Percentiles rank a stretch among this genome's conserved stretches.
These are phyloP conservation scores for Colletotrichum melonis DNA, from an alignment of 2,329 filamentous ascomycete species.

Conservation along the genomic window DNA sequence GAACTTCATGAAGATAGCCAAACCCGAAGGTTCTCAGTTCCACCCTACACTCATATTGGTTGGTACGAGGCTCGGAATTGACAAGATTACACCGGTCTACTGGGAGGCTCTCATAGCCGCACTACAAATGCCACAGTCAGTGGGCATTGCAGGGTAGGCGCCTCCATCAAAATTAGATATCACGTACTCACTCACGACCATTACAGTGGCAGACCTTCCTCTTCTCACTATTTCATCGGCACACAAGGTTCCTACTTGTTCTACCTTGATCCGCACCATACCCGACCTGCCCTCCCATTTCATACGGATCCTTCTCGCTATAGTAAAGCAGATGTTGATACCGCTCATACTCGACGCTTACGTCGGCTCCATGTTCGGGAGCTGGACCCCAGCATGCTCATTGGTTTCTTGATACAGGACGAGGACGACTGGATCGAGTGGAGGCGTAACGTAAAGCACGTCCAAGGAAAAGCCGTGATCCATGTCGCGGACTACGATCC, in stretches of 20 bases:
- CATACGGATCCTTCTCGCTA: slow-evolving; percentile 68
- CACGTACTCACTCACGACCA: slow-evolving; percentile 9
- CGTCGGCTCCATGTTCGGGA: slow-evolving; percentile 86
- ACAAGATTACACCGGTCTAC: slow-evolving; percentile 93
- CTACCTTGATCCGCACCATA: slow-evolving; percentile 94
- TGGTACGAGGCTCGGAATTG: slow-evolving; percentile 89
- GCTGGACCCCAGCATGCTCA: slow-evolving; percentile 98
- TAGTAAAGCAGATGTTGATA: slow-evolving; percentile 78
- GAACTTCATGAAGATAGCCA: slow-evolving; percentile 82
- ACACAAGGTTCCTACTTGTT: slow-evolving; percentile 81
- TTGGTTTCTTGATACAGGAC: slow-evolving; percentile 88
- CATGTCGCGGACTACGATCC: slow-evolving; percentile 82
- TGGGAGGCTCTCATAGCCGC: slow-evolving; percentile 91
- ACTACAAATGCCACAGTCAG: slow-evolving; percentile 89
- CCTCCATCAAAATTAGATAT: background rate
- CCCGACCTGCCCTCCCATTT: slow-evolving; percentile 79
- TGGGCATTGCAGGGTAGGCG: slow-evolving; percentile 91
- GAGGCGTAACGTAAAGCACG: slow-evolving; percentile 79
- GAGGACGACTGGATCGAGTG: slow-evolving; percentile 87
- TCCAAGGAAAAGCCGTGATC: slow-evolving; percentile 86
- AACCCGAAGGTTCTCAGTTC: slow-evolving; percentile 73
- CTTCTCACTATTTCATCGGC: slow-evolving; percentile 76
- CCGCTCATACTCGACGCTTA: slow-evolving; percentile 88
- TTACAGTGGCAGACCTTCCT: slow-evolving; percentile 86
- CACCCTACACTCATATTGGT: slow-evolving; percentile 89